Evolutionary conservation across 768 basidiomycete species (phyloP).

Genomic region (Infundibulicybe gibba): DNA sequence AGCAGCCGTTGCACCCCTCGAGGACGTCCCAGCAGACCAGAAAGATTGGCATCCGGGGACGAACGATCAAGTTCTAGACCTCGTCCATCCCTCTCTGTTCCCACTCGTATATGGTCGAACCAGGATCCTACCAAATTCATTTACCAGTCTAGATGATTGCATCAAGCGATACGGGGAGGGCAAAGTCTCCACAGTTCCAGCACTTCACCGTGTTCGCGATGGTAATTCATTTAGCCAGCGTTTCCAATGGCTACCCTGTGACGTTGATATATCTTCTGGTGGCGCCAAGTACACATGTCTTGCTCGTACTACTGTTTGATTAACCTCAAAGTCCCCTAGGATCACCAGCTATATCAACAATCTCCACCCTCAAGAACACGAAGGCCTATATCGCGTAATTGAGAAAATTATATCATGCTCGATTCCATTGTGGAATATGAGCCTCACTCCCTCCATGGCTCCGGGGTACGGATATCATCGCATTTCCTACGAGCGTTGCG

Average conservation of each 20-base stretch:
- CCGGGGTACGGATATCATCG: not conserved
- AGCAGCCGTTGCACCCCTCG: slow-evolving; percentile 18
- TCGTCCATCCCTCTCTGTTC: slow-evolving; percentile 12
- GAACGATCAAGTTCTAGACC: slow-evolving; percentile 33
- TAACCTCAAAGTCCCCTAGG: not conserved
- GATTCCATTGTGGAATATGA: slow-evolving; percentile 16
- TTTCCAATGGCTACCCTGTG: slow-evolving; percentile 11
- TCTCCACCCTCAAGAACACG: slow-evolving; percentile 15
- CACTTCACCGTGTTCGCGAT: not conserved
- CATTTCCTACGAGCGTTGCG: slow-evolving; percentile 5
- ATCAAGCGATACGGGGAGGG: not conserved
- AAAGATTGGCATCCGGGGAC: slow-evolving; percentile 42
- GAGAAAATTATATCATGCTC: slow-evolving; percentile 10
- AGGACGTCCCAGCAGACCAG: slow-evolving; percentile 24
- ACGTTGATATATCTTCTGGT: not conserved
- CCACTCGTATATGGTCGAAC: slow-evolving; percentile 26
- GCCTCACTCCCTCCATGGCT: slow-evolving; percentile 15
- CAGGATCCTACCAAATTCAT: slow-evolving; percentile 1
- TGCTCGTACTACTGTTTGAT: no score
- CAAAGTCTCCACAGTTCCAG: not conserved
- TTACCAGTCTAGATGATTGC: slow-evolving; percentile 9
- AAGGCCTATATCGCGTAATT: slow-evolving; percentile 11
- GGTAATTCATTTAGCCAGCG: slow-evolving; percentile 3
- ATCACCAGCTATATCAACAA: slow-evolving; percentile 27
- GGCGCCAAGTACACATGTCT: slow-evolving; percentile 1